These are phyloP conservation scores for Plasmodium malariae DNA, from an alignment of 169 alveolate species.

Conservation along the genomic window DNA sequence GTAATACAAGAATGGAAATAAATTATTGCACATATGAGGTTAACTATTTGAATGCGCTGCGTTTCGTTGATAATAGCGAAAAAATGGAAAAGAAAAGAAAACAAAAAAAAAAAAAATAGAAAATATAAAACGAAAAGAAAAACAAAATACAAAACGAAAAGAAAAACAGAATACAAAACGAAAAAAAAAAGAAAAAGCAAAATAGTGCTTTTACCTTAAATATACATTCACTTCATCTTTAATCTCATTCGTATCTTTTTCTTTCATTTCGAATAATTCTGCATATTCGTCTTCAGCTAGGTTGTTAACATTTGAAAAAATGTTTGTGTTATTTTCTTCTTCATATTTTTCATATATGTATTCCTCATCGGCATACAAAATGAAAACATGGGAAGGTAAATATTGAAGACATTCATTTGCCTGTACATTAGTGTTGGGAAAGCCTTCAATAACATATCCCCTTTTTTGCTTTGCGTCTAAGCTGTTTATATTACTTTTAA, in stretches of 20 bases:
- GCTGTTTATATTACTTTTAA: conserved; percentile 34
- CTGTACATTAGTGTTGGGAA: conserved; percentile 48
- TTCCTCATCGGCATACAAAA: conserved; percentile 62
- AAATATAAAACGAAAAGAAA: not conserved
- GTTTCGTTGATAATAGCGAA: not conserved
- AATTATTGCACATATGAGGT: not conserved
- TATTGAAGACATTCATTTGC: conserved; percentile 59
- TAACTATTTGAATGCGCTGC: not conserved
- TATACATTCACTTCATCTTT: conserved; percentile 44
- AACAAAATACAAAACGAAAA: too few species aligned
- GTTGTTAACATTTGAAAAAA: conserved; percentile 13
- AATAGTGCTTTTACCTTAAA: conserved; percentile 27
- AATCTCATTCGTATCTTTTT: conserved; percentile 8
- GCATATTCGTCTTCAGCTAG: conserved; percentile 7
- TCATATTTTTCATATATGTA: conserved; percentile 56
- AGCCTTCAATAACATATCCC: conserved; percentile 59
- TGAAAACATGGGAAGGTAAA: conserved; percentile 50
- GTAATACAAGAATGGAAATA: not conserved
- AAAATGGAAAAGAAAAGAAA: too few species aligned
- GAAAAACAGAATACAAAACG: too few species aligned
- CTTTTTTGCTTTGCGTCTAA: conserved; percentile 49
- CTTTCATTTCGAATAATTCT: conserved; percentile 30
- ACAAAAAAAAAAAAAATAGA: not conserved
- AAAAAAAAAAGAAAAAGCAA: not conserved
- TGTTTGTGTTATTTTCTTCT: conserved; percentile 23